phyloP scores from a whole-genome alignment of 306 rosid genomes.

The Cucurbita moschata region DNA sequence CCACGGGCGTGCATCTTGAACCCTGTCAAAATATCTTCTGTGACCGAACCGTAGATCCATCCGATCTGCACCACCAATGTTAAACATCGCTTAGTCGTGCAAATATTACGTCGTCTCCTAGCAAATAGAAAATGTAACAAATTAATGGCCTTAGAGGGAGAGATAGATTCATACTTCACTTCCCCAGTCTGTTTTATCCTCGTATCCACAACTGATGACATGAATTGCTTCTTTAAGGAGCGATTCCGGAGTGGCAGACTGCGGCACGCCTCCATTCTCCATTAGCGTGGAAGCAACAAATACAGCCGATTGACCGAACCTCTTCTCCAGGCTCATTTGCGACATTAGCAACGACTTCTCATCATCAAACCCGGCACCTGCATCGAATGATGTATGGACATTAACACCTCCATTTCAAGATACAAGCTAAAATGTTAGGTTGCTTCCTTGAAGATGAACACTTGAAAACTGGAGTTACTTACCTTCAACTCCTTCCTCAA shows the following conservation, averaged over 20 bases:
- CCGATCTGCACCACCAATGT: constrained; percentile 49
- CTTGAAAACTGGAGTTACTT: neutral
- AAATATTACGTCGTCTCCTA: too few species aligned
- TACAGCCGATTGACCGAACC: constrained; percentile 90
- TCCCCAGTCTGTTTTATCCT: constrained; percentile 97
- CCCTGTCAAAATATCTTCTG: constrained; percentile 98
- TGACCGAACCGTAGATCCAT: constrained; percentile 97
- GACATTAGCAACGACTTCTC: constrained; percentile 83
- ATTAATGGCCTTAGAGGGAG: neutral
- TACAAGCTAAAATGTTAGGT: neutral
- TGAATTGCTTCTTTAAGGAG: constrained; percentile 98
- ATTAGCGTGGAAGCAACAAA: constrained; percentile 91
- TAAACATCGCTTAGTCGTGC: neutral
- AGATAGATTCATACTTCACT: constrained; percentile 35
- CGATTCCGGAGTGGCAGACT: constrained; percentile 85
- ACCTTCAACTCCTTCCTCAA: constrained; percentile 98
- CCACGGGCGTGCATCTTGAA: constrained; percentile 99
- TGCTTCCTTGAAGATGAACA: neutral
- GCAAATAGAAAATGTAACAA: neutral
- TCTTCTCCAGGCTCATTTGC: constrained; percentile 90
- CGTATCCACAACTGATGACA: constrained; percentile 97
- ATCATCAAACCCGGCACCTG: constrained; percentile 92
- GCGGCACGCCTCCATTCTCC: constrained; percentile 99
- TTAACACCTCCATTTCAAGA: neutral
- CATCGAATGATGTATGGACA: neutral